Base-by-base conservation (phyloP, 352 stramenopile genomes). In the Phytophthora pluvialis region DNA sequence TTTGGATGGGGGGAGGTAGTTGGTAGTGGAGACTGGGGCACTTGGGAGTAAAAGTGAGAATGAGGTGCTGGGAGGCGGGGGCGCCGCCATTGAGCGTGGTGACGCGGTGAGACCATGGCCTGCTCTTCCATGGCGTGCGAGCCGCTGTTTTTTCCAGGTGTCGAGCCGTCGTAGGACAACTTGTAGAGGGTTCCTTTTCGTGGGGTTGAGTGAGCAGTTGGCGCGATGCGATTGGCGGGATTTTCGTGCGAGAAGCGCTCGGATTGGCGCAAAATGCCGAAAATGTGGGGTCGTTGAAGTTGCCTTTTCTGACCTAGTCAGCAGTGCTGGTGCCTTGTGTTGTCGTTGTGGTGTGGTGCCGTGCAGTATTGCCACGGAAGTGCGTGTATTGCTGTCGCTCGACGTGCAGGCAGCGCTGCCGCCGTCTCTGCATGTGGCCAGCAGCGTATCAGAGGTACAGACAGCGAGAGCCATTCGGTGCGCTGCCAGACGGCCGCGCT, bases 71-170 rank as follows among this genome's bases (percentile, higher is more conserved):
- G 21, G 0, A 52, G 5, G 39, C 13, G 12, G 16, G n/a, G 9
- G 25, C 26, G 36, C 36, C 8, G 8, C 18, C 33, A 56, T 45
- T 11, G 48, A 50, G 33, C 46, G 45, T 64, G 43, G 32, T 67
- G 60, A 69, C 60, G 60, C 58, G 38, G 52, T 58, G 60, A 69
- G 60, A 64, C 60, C 60, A 44, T 48, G 16, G 57, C n/a, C n/a
- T n/a, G n/a, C n/a, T n/a, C n/a, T n/a, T n/a, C n/a, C 21, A 53
- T 66, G 58, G 39, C 59, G 59, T 67, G 59, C 59, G 42, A 36
- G 42, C 40, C n/a, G n/a, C 43, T 53, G 59, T n/a, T 62, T 46
- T 47, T 61, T 49, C 60, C 60, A 56, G 43, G 60, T 67, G 61
- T 69, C 46, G 57, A 43, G 9, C 16, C 25, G 35, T 50, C 60